Base-by-base conservation (phyloP, 2,329 filamentous ascomycete genomes). In the Periconia digitata region DNA sequence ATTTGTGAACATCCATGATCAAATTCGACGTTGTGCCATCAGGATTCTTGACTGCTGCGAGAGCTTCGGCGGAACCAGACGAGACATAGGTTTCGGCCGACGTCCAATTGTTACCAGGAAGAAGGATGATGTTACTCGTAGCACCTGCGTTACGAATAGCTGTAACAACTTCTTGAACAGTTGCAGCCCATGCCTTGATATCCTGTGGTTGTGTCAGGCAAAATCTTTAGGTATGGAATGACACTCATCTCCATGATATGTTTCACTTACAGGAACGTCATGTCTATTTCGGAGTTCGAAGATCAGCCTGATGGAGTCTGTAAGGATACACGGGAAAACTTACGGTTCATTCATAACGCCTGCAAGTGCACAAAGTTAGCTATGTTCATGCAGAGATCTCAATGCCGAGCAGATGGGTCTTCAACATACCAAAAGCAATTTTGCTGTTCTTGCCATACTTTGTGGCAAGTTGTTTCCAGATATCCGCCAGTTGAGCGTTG, bases 121-220 rank as follows among this genome's bases (percentile, higher is more conserved):
- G 76, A 12, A 88, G 74, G 55, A 88, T 86, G 60, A 82, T 78
- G 54, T 88, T 82, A 17, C 71, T 71, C 0, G 73, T 78, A n/a
- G 85, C 84, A n/a, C 85, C 85, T 2, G 82, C 79, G 36, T 77
- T 67, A 37, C 85, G 81, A 58, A 89, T 87, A 3, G 83, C 85
- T 0, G 79, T 84, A 1, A 89, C 85, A 15, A 76, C 83, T 12
- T 75, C 76, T 62, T 88, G 85, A 51, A 82, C 80, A 0, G 81
- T 83, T 4, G 74, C 64, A 0, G 80, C 83, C 85, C 85, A 88
- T 1, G 70, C 65, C 21, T 61, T 66, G 54, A 85, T 74, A 58
- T 84, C 77, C 46, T 81, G 67, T 44, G 17, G 13, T 47, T 45
- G 20, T 43, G 18, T 17, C 3, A 17, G 23, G 12, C 12, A 20